Evolutionary conservation across 768 basidiomycete species (phyloP).

Genomic region (Chalciporus pseudorubinellus): DNA sequence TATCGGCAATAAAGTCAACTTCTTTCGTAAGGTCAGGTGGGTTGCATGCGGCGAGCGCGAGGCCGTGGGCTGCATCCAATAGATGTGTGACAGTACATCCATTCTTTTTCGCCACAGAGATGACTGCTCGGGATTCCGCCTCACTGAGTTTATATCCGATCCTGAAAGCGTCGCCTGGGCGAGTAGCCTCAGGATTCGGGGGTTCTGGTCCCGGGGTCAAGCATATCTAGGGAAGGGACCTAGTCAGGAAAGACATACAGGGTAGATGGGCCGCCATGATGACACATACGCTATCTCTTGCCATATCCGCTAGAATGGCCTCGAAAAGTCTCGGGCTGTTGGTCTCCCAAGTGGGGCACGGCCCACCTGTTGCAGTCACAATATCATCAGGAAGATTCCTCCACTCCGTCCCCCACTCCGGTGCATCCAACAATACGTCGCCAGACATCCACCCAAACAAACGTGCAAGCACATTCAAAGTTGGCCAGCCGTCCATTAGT

Average conservation of each 20-base stretch:
- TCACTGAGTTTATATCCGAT: constrained; percentile 2
- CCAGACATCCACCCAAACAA: constrained; percentile 15
- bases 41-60: constrained; percentile 10
- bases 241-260: not conserved
- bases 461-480: constrained; percentile 9
- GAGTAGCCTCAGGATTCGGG: not conserved
- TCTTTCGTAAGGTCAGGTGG: constrained; percentile 1
- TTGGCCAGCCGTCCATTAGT: constrained; percentile 17
- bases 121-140: constrained; percentile 1
- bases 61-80: constrained; percentile 13
- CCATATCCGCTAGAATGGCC: not conserved
- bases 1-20: constrained; percentile 4
- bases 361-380: constrained; percentile 16
- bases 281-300: not conserved
- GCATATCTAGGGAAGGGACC: not conserved
- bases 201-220: not conserved
- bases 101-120: constrained; percentile 4
- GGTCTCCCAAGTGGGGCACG: constrained; percentile 6
- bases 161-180: not conserved
- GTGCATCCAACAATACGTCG: not conserved
- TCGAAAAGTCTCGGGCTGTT: constrained; percentile 4
- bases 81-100: constrained; percentile 5
- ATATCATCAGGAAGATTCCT: constrained; percentile 14
- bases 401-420: constrained; percentile 12
- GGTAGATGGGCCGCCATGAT: too few species aligned